These are phyloP conservation scores for Penstemon davidsonii DNA, from an alignment of 257 asterid genomes.

Conservation along the genomic window DNA sequence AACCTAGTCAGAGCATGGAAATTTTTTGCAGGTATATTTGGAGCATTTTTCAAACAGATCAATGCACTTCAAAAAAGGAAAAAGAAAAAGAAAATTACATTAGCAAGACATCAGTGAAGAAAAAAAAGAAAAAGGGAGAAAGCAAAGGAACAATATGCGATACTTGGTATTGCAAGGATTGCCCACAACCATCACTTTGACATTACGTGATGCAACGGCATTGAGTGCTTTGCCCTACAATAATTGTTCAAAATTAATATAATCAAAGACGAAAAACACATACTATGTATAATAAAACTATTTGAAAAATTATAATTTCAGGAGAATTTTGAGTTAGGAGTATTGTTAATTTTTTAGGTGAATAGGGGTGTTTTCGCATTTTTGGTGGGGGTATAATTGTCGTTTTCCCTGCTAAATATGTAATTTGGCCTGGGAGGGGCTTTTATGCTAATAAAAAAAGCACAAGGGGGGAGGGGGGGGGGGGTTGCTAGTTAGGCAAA, in stretches of 20 bases:
- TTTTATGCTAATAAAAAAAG: no score
- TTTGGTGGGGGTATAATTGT: no score
- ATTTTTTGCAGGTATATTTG: slow-evolving; percentile 84
- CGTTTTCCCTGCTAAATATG: no score
- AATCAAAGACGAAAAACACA: background rate
- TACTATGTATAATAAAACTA: background rate
- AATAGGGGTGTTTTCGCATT: no score
- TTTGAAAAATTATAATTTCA: no score
- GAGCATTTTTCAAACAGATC: slow-evolving; percentile 98
- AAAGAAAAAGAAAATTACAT: slow-evolving; percentile 32
- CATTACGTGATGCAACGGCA: slow-evolving; percentile 90
- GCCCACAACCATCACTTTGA: slow-evolving; percentile 89
- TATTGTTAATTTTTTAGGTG: no score
- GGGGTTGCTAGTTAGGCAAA: no score
- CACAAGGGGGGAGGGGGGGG: no score
- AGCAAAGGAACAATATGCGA: slow-evolving; percentile 1
- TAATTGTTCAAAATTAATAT: background rate
- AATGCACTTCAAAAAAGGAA: slow-evolving; percentile 59
- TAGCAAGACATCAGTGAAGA: slow-evolving; percentile 26
- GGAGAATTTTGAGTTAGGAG: no score
- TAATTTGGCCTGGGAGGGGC: no score
- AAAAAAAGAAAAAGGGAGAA: slow-evolving; percentile 1
- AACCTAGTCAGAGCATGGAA: slow-evolving; percentile 95
- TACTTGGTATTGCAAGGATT: slow-evolving; percentile 99
- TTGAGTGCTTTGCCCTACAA: slow-evolving; percentile 96